Evolutionary conservation across 1,284 basidiomycete genomes (phyloP).

Genomic region (Sanguinoderma infundibulare): DNA sequence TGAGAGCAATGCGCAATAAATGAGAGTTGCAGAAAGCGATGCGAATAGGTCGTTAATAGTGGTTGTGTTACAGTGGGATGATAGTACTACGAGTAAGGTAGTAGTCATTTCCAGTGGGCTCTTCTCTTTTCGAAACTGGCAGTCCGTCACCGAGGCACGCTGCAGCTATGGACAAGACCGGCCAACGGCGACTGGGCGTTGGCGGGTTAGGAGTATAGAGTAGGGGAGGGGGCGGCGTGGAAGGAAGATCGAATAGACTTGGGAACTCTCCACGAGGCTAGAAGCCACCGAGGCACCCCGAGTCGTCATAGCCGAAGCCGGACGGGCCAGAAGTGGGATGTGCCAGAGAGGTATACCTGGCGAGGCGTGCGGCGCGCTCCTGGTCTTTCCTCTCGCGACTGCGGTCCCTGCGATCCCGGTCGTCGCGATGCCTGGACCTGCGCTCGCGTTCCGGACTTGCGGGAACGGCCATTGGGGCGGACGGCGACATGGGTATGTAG

Average conservation of each 20-base stretch:
- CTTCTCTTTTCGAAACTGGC: not conserved
- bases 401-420: constrained; percentile 21
- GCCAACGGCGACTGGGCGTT: not conserved
- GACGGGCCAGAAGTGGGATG: no score
- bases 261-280: constrained; percentile 19
- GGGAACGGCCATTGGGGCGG: constrained; percentile 16
- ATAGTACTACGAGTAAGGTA: not conserved
- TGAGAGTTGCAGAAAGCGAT: not conserved
- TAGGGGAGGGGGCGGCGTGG: not conserved
- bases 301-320: no score
- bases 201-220: not conserved
- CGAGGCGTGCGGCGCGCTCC: constrained; percentile 20
- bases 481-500: constrained; percentile 6
- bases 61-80: constrained; percentile 1
- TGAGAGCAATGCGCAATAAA: constrained; percentile 1
- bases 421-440: constrained; percentile 19
- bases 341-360: constrained; percentile 32
- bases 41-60: not conserved
- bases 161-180: not conserved
- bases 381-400: constrained; percentile 28
- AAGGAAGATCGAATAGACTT: not conserved
- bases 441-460: constrained; percentile 27
- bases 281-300: constrained; percentile 42
- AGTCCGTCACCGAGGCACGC: not conserved
- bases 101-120: not conserved